Base-by-base conservation (phyloP, 2,329 filamentous ascomycete species). In the Aureobasidium sp. region DNA sequence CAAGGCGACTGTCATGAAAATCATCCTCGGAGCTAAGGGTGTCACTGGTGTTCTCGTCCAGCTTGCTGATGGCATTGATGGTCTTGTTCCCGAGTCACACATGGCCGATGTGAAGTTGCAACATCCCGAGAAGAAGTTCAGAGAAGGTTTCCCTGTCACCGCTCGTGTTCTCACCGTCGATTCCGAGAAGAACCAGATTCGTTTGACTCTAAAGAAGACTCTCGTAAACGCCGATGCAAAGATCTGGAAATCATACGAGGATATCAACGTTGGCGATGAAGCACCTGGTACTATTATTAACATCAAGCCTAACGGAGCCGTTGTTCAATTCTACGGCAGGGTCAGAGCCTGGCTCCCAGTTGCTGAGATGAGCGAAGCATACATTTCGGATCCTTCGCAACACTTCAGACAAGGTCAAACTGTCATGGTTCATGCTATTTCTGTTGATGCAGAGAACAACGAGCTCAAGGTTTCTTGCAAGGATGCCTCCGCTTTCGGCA, bases 361-460 rank as follows among this genome's bases (percentile, higher is more conserved):
- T 0, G 90, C 90, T 1, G 93, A 99, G 75, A 99, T 99, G 94
- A 97, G 94, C 72, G 94, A 99, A 73, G 92, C 92, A 12, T 97
- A 88, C 71, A 97, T 99, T 70, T 84, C 88, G 67, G 89, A 97
- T 70, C 92, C 94, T 5, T 85, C 84, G 50, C 87, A 95, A 70
- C 92, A 97, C 75, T 99, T 99, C 78, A 86, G 88, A 39, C 77
- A 86, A 47, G 95, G 94, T 0, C 94, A 99, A 73, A 93, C 96
- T 1, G 88, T 99, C 67, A 95, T 86, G 69, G 89, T 97, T 24
- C 90, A 93, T 70, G 86, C 95, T n/a, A 75, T 96, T 37, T 89
- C 87, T 55, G 85, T 97, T 55, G 86, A 96, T 68, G 78, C 86
- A 1, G 85, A 88, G 63, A 79, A 83, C 43, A 81, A 82, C 64